A percentile compares a stretch with the other conserved stretches of the same genome.
phyloP scores from a whole-genome alignment of 2,329 filamentous ascomycete species.

The Cadophora sp. region DNA sequence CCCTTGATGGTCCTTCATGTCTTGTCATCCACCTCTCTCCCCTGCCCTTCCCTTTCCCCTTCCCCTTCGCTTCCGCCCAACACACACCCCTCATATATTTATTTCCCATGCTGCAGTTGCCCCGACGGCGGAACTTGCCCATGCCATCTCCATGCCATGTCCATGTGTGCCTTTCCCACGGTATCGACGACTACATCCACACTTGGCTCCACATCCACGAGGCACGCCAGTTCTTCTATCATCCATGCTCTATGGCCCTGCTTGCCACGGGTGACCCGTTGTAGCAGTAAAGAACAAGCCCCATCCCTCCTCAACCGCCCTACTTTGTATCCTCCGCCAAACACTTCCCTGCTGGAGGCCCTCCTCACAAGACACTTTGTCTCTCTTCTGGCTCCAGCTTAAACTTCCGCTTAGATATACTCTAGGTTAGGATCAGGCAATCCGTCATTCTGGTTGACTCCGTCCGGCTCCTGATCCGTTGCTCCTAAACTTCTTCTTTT shows the following conservation, averaged over 20 bases:
- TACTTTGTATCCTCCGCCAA: background rate
- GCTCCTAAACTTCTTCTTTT: background rate
- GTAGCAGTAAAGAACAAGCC: constrained; percentile 7
- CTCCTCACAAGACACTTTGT: constrained; percentile 1
- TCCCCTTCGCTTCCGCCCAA: background rate
- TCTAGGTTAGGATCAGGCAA: background rate
- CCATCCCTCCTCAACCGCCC: constrained; percentile 6
- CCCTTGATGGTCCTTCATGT: background rate
- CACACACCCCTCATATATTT: background rate
- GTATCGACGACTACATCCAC: constrained; percentile 11
- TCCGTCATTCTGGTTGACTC: constrained; percentile 1
- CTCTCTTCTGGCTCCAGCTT: constrained; percentile 6
- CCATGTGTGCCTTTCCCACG: constrained; percentile 13
- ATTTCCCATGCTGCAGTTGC: background rate
- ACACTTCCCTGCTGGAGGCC: background rate
- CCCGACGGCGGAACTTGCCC: background rate
- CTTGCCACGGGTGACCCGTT: background rate
- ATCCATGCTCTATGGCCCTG: background rate
- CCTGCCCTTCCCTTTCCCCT: background rate
- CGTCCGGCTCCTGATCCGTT: background rate
- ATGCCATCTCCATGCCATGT: constrained; percentile 8
- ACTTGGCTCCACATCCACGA: constrained; percentile 11
- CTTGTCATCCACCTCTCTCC: background rate
- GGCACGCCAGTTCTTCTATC: background rate
- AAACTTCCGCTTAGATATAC: background rate